phyloP scores from a whole-genome alignment of 2,329 filamentous ascomycete species.

The Neophaeococcomyces aloes region DNA sequence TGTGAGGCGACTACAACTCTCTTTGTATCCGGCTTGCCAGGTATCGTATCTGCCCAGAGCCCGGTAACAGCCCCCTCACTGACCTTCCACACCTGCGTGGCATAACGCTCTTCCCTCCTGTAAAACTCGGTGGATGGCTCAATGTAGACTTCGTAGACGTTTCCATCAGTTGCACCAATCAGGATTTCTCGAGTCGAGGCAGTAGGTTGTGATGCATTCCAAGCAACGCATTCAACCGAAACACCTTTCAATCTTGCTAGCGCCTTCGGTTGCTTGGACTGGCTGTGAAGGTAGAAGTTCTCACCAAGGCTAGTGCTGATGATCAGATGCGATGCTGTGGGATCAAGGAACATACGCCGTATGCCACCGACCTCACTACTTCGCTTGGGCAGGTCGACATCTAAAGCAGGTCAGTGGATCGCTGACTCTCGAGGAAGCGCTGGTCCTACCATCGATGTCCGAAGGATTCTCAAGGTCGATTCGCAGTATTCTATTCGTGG shows the following conservation, averaged over 20 bases:
- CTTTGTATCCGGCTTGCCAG: conserved; percentile 58
- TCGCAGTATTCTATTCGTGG: conserved; percentile 80
- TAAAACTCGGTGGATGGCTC: conserved; percentile 94
- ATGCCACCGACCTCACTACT: conserved; percentile 85
- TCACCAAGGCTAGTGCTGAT: conserved; percentile 85
- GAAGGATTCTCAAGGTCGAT: conserved; percentile 90
- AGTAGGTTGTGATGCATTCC: conserved; percentile 88
- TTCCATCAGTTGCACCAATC: conserved; percentile 82
- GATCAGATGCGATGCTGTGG: conserved; percentile 86
- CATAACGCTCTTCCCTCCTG: conserved; percentile 83
- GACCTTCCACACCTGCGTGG: conserved; percentile 72
- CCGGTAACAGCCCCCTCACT: conserved; percentile 76
- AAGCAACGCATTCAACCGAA: conserved; percentile 77
- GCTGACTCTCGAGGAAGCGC: not conserved
- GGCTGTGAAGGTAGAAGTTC: conserved; percentile 95
- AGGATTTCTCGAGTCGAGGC: conserved; percentile 91
- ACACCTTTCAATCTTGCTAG: conserved; percentile 77
- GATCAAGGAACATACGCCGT: conserved; percentile 91
- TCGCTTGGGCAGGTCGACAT: conserved; percentile 94
- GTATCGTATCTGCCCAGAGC: conserved; percentile 68
- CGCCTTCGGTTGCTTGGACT: conserved; percentile 76
- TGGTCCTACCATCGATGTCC: conserved; percentile 71
- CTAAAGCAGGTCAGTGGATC: conserved; percentile 36
- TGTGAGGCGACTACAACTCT: conserved; percentile 73
- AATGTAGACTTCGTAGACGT: conserved; percentile 89